Percentiles rank a stretch among this genome's conserved stretches.
These are phyloP conservation scores for Penicillium lividum DNA, from an alignment of 495 filamentous ascomycete genomes.

Conservation along the genomic window DNA sequence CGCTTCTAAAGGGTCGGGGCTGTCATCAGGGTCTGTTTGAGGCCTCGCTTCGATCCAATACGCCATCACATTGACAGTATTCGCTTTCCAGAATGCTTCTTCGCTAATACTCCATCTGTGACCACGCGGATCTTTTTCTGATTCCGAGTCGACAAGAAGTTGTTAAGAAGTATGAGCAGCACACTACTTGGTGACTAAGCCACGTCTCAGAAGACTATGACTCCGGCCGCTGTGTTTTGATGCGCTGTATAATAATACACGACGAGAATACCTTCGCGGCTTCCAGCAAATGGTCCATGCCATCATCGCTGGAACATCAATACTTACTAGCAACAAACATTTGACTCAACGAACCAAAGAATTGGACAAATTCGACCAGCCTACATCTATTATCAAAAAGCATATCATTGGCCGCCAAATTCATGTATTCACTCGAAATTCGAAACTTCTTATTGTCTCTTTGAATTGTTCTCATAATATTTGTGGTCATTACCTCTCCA, in stretches of 20 bases:
- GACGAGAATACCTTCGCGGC: not conserved
- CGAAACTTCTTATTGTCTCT: too few relatives aligned
- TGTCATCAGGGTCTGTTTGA: not conserved
- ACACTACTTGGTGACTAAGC: not conserved
- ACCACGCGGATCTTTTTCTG: not conserved
- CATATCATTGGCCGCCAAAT: too few relatives aligned
- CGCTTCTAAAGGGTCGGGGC: not conserved
- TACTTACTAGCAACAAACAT: too few relatives aligned
- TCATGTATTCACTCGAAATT: too few relatives aligned
- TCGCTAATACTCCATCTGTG: not conserved
- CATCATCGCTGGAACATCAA: not conserved
- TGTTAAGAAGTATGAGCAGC: not conserved
- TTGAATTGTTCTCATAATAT: too few relatives aligned
- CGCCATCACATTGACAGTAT: not conserved
- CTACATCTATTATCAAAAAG: too few relatives aligned
- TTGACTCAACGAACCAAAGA: too few relatives aligned
- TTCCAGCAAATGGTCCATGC: not conserved
- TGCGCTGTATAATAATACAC: not conserved
- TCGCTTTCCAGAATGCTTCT: not conserved
- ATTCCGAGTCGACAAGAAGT: not conserved
- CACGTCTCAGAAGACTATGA: not conserved
- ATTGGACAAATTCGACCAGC: too few relatives aligned
- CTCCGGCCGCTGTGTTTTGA: not conserved
- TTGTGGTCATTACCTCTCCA: too few relatives aligned
- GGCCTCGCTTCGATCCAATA: not conserved